Base-by-base conservation (phyloP, 345 rosid genomes). In the Camelina sativa region DNA sequence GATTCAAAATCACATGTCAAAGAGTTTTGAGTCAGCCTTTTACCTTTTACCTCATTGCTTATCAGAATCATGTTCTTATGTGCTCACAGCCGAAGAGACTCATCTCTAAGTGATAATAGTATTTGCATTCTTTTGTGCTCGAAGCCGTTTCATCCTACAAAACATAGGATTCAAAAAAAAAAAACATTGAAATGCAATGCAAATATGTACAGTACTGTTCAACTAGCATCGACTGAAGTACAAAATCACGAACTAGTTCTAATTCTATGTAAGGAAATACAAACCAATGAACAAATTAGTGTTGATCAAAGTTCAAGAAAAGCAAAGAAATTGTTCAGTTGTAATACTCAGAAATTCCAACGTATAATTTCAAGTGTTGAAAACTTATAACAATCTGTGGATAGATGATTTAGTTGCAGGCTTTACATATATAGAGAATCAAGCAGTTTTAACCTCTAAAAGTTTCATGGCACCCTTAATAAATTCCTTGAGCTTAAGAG, bases 81-180 rank as follows among this genome's bases (percentile, higher is more conserved):
- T 47, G 16, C 47, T 47, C 5, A 13, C 51, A 37, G 60, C 41
- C 17, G 47, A 57, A 38, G 11, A 37, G 34, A 22, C 34, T 56
- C 57, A 58, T 66, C 72, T 57, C 4, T 8, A 9, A 15, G 61
- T 12, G 32, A 11, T 20, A 28, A 30, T 28, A 19, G 12, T 19
- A 4, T 60, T 60, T 50, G 53, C 34, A 35, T 57, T 65, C 71
- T 20, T 64, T 52, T 44, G 4, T 38, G 72, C 61, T 38, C 11
- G 30, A 61, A 16, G 30, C 23, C 30, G 44, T 52, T 75, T 67
- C 74, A 51, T 68, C 63, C 79, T 67, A 53, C 72, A 67, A 74
- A 74, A 67, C 62, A 65, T 35, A 56, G 3, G 15, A 72, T 72
- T 38, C 32, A 54, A 19, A 52, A 48, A 16, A 71, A 71, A 23